Conservation (phyloP, 345 rosid genomes). For the Pistacia integerrima region DNA sequence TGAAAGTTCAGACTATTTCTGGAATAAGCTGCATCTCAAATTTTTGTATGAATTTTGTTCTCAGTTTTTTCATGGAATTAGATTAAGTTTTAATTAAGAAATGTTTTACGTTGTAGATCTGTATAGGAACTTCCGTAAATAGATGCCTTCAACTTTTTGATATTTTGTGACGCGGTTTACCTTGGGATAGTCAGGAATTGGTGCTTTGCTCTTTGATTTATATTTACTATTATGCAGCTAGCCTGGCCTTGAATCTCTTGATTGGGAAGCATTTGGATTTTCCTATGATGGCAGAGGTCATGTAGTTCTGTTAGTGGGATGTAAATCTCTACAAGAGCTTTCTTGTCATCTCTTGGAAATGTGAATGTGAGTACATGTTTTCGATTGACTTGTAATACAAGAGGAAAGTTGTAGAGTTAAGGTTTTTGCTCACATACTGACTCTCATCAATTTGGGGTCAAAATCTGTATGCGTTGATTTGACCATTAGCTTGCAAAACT, state of each 20-base stretch:
- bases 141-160: background rate
- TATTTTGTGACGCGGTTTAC: background rate
- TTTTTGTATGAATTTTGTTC: background rate
- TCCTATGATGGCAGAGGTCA: background rate
- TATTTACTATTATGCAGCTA: background rate
- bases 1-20: background rate
- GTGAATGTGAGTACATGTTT: background rate
- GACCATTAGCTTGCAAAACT: background rate
- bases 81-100: background rate
- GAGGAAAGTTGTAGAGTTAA: background rate
- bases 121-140: too few species aligned
- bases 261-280: background rate
- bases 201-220: background rate
- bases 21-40: background rate
- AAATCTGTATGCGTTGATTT: background rate
- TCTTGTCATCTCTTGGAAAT: background rate
- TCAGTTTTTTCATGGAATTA: background rate
- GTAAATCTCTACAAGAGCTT: background rate
- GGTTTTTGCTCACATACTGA: constrained; percentile 2
- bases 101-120: background rate
- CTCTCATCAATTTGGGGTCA: background rate
- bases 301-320: background rate
- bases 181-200: background rate
- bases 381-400: background rate
- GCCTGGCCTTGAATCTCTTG: background rate